Evolutionary conservation across 441 rosid species (phyloP).

Genomic region (Croton laevigatus): DNA sequence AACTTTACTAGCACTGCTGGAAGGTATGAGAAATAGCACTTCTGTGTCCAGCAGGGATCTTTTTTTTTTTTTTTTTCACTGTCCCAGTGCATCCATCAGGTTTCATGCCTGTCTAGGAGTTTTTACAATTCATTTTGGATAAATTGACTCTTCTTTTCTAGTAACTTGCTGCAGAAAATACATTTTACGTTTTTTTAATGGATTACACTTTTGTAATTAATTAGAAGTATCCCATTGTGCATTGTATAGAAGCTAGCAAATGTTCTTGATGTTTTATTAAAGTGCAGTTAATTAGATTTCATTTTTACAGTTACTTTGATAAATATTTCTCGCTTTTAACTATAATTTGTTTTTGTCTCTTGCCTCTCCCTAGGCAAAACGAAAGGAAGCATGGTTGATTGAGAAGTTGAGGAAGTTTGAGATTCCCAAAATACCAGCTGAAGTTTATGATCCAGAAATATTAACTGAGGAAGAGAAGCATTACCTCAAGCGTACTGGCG

Average conservation of each 20-base stretch:
- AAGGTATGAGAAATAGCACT: background rate
- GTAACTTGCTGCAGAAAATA: background rate
- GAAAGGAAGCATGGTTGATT: constrained; percentile 83
- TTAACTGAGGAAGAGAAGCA: constrained; percentile 89
- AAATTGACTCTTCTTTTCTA: background rate
- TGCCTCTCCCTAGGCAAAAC: constrained; percentile 49
- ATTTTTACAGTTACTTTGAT: background rate
- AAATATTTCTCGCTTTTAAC: background rate
- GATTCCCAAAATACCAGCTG: constrained; percentile 47
- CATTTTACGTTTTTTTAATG: background rate
- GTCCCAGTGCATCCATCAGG: background rate
- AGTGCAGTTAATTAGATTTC: background rate
- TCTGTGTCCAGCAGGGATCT: background rate
- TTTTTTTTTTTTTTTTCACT: background rate
- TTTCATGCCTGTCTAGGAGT: background rate
- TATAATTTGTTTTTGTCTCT: constrained; percentile 9
- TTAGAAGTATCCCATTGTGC: background rate
- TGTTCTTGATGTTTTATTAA: background rate
- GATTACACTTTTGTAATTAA: background rate
- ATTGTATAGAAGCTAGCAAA: background rate
- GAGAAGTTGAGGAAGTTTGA: constrained; percentile 79
- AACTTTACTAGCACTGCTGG: background rate
- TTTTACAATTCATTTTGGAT: background rate
- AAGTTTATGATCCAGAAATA: constrained; percentile 69
- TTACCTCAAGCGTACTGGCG: constrained; percentile 81